A percentile compares a stretch with the other conserved stretches of the same genome.
These are phyloP conservation scores for Ustanciosporium gigantosporum DNA, from an alignment of 1,284 basidiomycete species.

Conservation along the genomic window DNA sequence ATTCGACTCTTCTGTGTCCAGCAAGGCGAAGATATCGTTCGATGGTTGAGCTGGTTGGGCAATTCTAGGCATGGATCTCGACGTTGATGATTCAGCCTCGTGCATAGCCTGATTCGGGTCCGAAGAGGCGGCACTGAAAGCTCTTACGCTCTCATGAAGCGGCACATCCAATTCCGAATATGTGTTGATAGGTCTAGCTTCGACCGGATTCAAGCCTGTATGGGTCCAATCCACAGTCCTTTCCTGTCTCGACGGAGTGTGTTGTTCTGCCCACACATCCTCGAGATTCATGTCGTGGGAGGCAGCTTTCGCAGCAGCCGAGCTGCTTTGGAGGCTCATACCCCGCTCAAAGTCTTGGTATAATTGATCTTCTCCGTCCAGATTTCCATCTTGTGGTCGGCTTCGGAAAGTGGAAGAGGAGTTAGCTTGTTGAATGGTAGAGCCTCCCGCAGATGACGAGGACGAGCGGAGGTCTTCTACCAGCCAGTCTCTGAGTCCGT, in stretches of 20 bases:
- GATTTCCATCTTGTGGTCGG: too few relatives aligned
- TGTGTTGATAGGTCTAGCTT: not conserved
- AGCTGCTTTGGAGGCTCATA: too few relatives aligned
- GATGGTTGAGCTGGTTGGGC: constrained; percentile 9
- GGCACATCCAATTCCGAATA: constrained; percentile 1
- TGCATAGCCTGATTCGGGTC: not conserved
- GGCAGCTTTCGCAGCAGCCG: not conserved
- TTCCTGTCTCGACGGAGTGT: not conserved
- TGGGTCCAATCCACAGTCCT: constrained; percentile 11
- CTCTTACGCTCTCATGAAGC: not conserved
- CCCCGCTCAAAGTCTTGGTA: not conserved
- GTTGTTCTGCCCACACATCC: not conserved
- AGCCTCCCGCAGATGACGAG: not conserved
- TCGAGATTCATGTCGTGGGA: not conserved
- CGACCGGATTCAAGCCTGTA: constrained; percentile 8
- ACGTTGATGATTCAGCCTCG: not conserved
- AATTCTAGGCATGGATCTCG: constrained; percentile 1
- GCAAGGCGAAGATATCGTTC: constrained; percentile 21
- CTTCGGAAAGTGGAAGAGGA: not conserved
- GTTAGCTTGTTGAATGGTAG: not conserved
- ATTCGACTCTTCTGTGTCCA: constrained; percentile 18
- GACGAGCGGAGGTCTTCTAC: constrained; percentile 11
- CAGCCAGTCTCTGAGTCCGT: constrained; percentile 17
- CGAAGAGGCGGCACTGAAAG: not conserved
- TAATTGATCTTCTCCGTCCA: too few relatives aligned